These are phyloP conservation scores for Coprinellus aureogranulatus DNA, from an alignment of 768 basidiomycete genomes.

Conservation along the genomic window DNA sequence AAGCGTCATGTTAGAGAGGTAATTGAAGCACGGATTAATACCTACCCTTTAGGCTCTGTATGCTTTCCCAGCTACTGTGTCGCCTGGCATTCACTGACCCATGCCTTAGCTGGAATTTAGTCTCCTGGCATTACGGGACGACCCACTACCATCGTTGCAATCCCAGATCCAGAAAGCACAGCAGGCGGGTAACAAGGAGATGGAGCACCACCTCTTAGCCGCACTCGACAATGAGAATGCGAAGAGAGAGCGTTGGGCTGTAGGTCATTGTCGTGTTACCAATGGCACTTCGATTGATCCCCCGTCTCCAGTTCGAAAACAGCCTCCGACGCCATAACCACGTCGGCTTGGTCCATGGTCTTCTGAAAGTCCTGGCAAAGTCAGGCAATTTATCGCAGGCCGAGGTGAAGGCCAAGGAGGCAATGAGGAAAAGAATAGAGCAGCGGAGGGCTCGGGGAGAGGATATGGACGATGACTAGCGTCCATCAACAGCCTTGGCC, in stretches of 20 bases:
- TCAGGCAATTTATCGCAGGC: conserved; percentile 58
- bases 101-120: conserved; percentile 79
- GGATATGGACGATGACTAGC: conserved; percentile 43
- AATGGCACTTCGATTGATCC: conserved; percentile 7
- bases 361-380: conserved; percentile 73
- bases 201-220: conserved; percentile 52
- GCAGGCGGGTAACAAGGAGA: conserved; percentile 36
- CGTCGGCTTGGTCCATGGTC: conserved; percentile 73
- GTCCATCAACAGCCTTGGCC: too few species aligned
- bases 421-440: conserved; percentile 47
- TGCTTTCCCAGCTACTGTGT: conserved; percentile 27
- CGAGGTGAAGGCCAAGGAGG: conserved; percentile 41
- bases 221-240: conserved; percentile 65
- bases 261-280: conserved; percentile 38
- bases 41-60: conserved; percentile 87
- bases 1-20: conserved; percentile 53
- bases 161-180: conserved; percentile 52
- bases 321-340: conserved; percentile 84
- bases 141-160: conserved; percentile 71
- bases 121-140: conserved; percentile 81
- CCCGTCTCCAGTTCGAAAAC: conserved; percentile 71
- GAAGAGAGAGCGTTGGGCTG: conserved; percentile 80
- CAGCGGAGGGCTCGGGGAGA: conserved; percentile 43
- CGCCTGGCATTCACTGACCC: background rate
- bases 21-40: conserved; percentile 84